Percentiles rank a stretch among this genome's conserved stretches.
These are phyloP conservation scores for Clonostachys chloroleuca DNA, from an alignment of 2,329 filamentous ascomycete species.

Conservation along the genomic window DNA sequence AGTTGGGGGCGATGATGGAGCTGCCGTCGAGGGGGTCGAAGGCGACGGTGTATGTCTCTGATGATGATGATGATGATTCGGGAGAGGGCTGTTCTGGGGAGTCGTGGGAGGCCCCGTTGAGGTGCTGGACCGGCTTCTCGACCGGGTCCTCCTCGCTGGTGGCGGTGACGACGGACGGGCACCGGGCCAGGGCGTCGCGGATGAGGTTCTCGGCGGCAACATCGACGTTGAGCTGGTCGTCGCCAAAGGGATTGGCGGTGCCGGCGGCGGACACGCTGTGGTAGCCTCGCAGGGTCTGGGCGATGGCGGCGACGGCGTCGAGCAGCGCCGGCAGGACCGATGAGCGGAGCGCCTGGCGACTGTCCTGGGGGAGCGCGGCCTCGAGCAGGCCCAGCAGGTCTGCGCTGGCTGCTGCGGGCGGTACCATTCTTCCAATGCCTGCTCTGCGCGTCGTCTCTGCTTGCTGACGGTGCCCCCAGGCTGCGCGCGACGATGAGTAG, in stretches of 20 bases:
- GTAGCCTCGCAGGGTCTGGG: constrained; percentile 15
- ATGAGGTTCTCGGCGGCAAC: constrained; percentile 44
- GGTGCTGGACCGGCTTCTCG: constrained; percentile 28
- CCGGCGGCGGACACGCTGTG: constrained; percentile 1
- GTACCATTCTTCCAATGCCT: too few species aligned
- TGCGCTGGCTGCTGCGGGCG: constrained; percentile 12
- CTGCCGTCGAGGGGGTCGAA: constrained; percentile 63
- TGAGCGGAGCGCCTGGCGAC: constrained; percentile 19
- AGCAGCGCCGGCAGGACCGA: constrained; percentile 46
- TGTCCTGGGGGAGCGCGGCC: not conserved
- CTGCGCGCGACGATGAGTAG: too few species aligned
- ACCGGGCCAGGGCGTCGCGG: constrained; percentile 34
- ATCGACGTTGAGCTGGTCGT: constrained; percentile 56
- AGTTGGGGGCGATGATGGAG: constrained; percentile 55
- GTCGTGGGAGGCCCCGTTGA: not conserved
- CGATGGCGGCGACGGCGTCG: constrained; percentile 35
- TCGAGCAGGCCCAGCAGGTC: not conserved
- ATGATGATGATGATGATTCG: not conserved
- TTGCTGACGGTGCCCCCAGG: too few species aligned
- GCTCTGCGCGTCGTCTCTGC: too few species aligned
- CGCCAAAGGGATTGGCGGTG: constrained; percentile 50
- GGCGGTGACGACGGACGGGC: constrained; percentile 40
- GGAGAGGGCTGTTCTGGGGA: not conserved
- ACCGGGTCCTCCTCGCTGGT: constrained; percentile 59
- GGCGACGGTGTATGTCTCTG: constrained; percentile 50